Conservation (phyloP, 2,329 filamentous ascomycete species). For the Pyrenochaeta sp. region DNA sequence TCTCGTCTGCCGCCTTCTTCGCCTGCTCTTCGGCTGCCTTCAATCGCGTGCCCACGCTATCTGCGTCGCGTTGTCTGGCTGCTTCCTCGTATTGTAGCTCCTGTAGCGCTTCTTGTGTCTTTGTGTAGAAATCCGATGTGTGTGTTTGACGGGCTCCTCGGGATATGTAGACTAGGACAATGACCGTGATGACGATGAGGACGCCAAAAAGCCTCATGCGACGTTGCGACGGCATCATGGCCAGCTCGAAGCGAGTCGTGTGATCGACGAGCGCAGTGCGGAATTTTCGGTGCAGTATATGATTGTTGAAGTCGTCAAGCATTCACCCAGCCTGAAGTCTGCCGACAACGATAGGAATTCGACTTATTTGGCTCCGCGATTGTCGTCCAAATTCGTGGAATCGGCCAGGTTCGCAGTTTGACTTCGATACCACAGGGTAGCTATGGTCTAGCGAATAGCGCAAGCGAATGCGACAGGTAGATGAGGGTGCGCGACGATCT, state of each 20-base stretch:
- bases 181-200: conserved; percentile 68
- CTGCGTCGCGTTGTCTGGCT: conserved; percentile 58
- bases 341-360: not conserved
- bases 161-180: conserved; percentile 78
- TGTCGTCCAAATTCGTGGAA: not conserved
- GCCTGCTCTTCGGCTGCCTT: conserved; percentile 74
- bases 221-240: conserved; percentile 57
- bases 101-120: conserved; percentile 63
- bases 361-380: not conserved
- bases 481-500: conserved; percentile 1
- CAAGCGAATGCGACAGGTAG: not conserved
- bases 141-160: conserved; percentile 64
- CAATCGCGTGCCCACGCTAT: conserved; percentile 68
- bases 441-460: conserved; percentile 1
- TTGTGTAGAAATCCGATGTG: conserved; percentile 65
- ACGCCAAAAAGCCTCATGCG: conserved; percentile 73
- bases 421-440: conserved; percentile 1
- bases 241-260: conserved; percentile 11
- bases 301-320: not conserved
- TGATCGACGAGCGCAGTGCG: conserved; percentile 5
- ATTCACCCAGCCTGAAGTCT: conserved; percentile 1
- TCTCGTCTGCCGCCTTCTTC: conserved; percentile 73
- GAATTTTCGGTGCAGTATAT: not conserved
- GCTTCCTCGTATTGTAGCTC: conserved; percentile 48
- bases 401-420: not conserved